Evolutionary conservation across 805 yeast species (phyloP).

Genomic region (Spathaspora arborariae): DNA sequence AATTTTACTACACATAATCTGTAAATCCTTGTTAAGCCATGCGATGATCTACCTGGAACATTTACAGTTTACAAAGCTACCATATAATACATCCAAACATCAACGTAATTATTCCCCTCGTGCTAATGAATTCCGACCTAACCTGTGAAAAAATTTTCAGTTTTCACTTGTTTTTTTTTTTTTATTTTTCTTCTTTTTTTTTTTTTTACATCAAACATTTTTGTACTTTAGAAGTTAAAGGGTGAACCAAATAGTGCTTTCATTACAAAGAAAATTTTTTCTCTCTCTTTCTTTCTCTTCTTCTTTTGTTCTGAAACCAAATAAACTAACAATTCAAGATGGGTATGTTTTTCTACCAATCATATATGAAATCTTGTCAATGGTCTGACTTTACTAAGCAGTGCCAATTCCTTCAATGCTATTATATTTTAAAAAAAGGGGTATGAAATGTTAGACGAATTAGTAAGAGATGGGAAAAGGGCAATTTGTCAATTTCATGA

Average conservation of each 20-base stretch:
- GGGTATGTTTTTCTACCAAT: slow-evolving; percentile 7
- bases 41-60: neutral
- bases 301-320: slow-evolving; percentile 7
- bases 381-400: neutral
- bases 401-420: neutral
- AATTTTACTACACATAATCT: neutral
- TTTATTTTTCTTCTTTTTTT: too few relatives aligned
- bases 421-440: neutral
- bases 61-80: neutral
- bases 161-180: too few relatives aligned
- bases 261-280: slow-evolving; percentile 1
- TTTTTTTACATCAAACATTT: too few relatives aligned
- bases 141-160: neutral
- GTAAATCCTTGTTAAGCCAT: neutral
- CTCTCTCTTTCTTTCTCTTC: slow-evolving; percentile 4
- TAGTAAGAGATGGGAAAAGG: neutral
- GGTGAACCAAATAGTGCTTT: slow-evolving; percentile 7
- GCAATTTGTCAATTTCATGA: neutral
- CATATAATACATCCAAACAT: neutral
- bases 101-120: neutral
- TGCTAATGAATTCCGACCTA: neutral
- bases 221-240: too few relatives aligned
- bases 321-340: slow-evolving; percentile 7
- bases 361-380: neutral
- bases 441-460: neutral